phyloP scores from a whole-genome alignment of 768 basidiomycete species.

The Tulasnella sp. region DNA sequence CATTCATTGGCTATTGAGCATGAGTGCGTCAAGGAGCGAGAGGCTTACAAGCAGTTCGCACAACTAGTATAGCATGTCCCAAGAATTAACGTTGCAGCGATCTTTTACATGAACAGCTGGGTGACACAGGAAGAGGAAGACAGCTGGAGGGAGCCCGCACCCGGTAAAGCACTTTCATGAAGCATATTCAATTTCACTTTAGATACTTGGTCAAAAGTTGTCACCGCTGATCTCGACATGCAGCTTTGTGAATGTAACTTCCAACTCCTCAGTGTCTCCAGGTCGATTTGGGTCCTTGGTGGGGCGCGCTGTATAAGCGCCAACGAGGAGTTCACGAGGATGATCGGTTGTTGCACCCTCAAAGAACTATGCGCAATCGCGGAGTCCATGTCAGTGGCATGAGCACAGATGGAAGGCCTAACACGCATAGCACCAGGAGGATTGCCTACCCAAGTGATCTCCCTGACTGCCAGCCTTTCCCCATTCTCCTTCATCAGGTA shows the following conservation, averaged over 20 bases:
- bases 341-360: neutral
- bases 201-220: too few relatives aligned
- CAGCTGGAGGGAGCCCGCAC: too few relatives aligned
- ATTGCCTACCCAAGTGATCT: conserved; percentile 26
- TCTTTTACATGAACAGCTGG: too few relatives aligned
- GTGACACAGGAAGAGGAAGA: too few relatives aligned
- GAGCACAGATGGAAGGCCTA: neutral
- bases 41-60: too few relatives aligned
- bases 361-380: conserved; percentile 4
- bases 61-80: too few relatives aligned
- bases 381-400: neutral
- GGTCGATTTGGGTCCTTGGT: conserved; percentile 12
- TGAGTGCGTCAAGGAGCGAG: too few relatives aligned
- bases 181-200: too few relatives aligned
- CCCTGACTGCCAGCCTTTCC: conserved; percentile 20
- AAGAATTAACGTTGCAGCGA: too few relatives aligned
- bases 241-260: conserved; percentile 17
- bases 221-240: neutral
- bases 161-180: too few relatives aligned
- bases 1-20: too few relatives aligned
- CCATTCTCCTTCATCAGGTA: conserved; percentile 20
- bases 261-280: conserved; percentile 17
- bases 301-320: conserved; percentile 24
- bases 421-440: neutral
- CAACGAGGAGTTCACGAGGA: conserved; percentile 19